A percentile compares a stretch with the other conserved stretches of the same genome.
Conservation (phyloP, 1,284 basidiomycete species). For the Leccinum variabile region DNA sequence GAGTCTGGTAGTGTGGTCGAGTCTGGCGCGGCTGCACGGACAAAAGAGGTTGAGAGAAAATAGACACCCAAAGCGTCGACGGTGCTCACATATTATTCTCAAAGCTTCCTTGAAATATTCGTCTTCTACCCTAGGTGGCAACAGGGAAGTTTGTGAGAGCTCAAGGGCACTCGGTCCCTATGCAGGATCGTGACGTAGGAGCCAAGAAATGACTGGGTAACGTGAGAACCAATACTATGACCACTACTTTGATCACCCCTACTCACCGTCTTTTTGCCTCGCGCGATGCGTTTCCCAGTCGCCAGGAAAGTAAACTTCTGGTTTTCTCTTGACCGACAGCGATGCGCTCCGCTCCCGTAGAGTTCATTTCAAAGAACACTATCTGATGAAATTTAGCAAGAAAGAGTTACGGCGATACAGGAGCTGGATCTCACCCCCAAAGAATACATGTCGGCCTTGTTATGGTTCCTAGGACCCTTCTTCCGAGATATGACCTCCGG, state of each 20-base stretch:
- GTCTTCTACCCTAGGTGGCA: constrained; percentile 78
- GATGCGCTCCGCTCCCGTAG: constrained; percentile 87
- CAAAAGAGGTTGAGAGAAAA: background rate
- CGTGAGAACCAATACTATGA: constrained; percentile 9
- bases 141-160: constrained; percentile 75
- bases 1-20: constrained; percentile 72
- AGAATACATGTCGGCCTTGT: constrained; percentile 94
- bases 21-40: constrained; percentile 59
- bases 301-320: constrained; percentile 71
- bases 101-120: constrained; percentile 84
- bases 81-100: constrained; percentile 65
- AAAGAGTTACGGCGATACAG: background rate
- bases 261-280: constrained; percentile 67
- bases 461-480: constrained; percentile 66
- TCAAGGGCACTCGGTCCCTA: constrained; percentile 83
- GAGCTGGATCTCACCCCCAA: constrained; percentile 61
- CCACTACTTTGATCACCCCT: background rate
- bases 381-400: constrained; percentile 49
- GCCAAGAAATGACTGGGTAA: constrained; percentile 68
- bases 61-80: background rate
- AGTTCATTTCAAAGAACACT: constrained; percentile 98
- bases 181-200: constrained; percentile 85
- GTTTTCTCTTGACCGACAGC: constrained; percentile 80
- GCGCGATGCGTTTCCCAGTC: constrained; percentile 70
- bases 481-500: constrained; percentile 77